Percentiles rank a stretch among this genome's conserved stretches.
Conservation (phyloP, 225 moss, liverwort and hornwort genomes). For the Bryoerythrophyllum caledonicum region DNA sequence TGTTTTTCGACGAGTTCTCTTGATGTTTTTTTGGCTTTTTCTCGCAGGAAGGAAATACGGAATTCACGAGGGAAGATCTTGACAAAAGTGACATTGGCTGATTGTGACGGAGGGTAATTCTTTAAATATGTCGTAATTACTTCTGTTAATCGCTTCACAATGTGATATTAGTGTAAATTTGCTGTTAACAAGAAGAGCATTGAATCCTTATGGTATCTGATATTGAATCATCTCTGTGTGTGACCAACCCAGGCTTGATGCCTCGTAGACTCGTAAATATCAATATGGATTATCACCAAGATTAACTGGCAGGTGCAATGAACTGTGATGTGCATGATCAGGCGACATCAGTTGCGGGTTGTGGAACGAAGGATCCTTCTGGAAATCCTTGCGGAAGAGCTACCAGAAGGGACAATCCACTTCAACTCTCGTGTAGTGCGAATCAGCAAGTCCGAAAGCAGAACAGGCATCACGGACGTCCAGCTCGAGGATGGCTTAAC, state of each 20-base stretch:
- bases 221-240: no score
- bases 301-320: not conserved
- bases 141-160: not conserved
- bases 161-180: no score
- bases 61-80: conserved; percentile 7
- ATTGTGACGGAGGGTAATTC: conserved; percentile 32
- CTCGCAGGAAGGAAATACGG: not conserved
- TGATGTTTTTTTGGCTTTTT: no score
- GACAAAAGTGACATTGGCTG: conserved; percentile 8
- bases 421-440: conserved; percentile 42
- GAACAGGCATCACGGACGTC: conserved; percentile 29
- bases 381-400: conserved; percentile 46
- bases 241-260: no score
- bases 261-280: no score
- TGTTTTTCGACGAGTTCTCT: no score
- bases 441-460: conserved; percentile 29
- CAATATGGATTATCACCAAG: not conserved
- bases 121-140: not conserved
- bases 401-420: conserved; percentile 49
- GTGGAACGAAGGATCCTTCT: conserved; percentile 49
- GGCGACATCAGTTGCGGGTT: conserved; percentile 59
- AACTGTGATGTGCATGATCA: not conserved
- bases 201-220: not conserved
- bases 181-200: not conserved
- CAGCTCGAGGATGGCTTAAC: conserved; percentile 57